phyloP scores from a whole-genome alignment of 345 rosid species.

The Gynandropsis gynandra region DNA sequence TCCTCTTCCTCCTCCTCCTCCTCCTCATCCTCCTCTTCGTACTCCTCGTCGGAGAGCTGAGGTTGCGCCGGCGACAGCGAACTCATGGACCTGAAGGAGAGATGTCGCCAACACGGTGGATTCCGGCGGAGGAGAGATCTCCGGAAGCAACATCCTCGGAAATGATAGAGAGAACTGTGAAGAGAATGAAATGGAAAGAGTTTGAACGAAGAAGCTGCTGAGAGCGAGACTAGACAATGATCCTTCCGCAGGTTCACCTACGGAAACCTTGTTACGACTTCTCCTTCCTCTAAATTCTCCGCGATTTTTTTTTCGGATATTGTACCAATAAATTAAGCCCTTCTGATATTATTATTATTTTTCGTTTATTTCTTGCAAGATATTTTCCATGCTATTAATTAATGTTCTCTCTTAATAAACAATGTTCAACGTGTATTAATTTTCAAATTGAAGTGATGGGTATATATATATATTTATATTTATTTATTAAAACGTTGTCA shows the following conservation, averaged over 20 bases:
- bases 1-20: conserved; percentile 42
- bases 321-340: conserved; percentile 5
- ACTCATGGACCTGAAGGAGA: conserved; percentile 37
- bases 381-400: too few relatives aligned
- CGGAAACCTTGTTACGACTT: too few relatives aligned
- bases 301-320: conserved; percentile 22
- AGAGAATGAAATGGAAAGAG: conserved; percentile 23
- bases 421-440: too few relatives aligned
- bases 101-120: conserved; percentile 16
- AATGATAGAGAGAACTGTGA: conserved; percentile 19
- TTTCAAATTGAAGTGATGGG: too few relatives aligned
- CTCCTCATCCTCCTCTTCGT: conserved; percentile 25
- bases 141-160: conserved; percentile 24
- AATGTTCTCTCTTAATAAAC: too few relatives aligned
- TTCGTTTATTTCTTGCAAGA: too few relatives aligned
- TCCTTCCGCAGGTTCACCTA: too few relatives aligned
- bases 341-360: too few relatives aligned
- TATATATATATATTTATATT: too few relatives aligned
- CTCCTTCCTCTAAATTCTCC: too few relatives aligned
- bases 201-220: conserved; percentile 18
- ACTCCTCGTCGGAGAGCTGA: conserved; percentile 57
- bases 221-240: conserved; percentile 39
- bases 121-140: conserved; percentile 24
- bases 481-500: too few relatives aligned
- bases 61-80: conserved; percentile 43